Evolutionary conservation across 495 filamentous ascomycete genomes (phyloP).

Genomic region (Jackrogersella minutella): DNA sequence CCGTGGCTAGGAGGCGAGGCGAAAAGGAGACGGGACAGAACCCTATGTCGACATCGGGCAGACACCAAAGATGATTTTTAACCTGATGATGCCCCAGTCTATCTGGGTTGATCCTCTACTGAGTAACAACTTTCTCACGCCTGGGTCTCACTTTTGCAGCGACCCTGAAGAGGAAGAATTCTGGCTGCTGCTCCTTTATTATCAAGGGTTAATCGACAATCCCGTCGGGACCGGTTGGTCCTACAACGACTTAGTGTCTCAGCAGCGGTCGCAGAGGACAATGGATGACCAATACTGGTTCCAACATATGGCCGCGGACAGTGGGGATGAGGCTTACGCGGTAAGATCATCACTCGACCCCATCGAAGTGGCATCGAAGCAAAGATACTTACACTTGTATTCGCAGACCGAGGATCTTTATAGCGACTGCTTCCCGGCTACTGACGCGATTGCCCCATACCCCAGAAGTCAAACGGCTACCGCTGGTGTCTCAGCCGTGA

Average conservation of each 20-base stretch:
- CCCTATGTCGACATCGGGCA: conserved; percentile 26
- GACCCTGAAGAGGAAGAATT: conserved; percentile 19
- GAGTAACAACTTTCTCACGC: conserved; percentile 29
- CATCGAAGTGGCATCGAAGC: conserved; percentile 12
- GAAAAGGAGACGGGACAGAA: conserved; percentile 34
- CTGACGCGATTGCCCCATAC: conserved; percentile 29
- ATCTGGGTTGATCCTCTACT: conserved; percentile 25
- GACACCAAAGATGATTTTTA: conserved; percentile 43
- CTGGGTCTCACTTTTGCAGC: conserved; percentile 34
- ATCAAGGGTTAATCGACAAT: conserved; percentile 12
- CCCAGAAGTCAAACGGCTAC: conserved; percentile 39
- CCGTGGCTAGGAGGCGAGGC: conserved; percentile 18
- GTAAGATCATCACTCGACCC: conserved; percentile 32
- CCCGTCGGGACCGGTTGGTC: background rate
- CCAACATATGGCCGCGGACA: conserved; percentile 36
- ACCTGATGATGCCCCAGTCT: conserved; percentile 34
- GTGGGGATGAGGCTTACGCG: conserved; percentile 38
- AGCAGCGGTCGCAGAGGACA: conserved; percentile 20
- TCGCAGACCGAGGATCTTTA: conserved; percentile 35
- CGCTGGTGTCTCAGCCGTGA: conserved; percentile 44
- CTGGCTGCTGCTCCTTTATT: conserved; percentile 8
- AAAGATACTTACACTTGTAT: conserved; percentile 31
- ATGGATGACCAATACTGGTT: conserved; percentile 40
- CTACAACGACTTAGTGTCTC: conserved; percentile 32
- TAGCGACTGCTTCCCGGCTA: conserved; percentile 13